These are phyloP conservation scores for Cenchrus fungigraminus DNA, from an alignment of 176 grass and related monocot genomes.

Conservation along the genomic window DNA sequence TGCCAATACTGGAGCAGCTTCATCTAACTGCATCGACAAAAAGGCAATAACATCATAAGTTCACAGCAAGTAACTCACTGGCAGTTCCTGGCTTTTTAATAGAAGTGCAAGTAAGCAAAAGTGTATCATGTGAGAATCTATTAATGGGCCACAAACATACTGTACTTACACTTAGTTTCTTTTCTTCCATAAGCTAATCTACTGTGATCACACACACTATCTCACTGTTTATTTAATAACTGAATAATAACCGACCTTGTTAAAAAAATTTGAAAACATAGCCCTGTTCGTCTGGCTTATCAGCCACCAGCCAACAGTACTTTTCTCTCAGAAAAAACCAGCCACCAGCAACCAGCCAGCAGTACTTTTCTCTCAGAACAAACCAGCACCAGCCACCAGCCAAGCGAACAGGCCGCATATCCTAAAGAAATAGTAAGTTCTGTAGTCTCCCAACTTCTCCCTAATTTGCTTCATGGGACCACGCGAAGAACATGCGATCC, in stretches of 20 bases:
- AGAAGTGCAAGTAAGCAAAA: conserved; percentile 13
- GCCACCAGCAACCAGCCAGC: too few species aligned
- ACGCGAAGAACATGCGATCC: conserved; percentile 15
- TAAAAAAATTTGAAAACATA: neutral
- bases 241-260: neutral
- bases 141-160: conserved; percentile 26
- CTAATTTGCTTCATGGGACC: conserved; percentile 36
- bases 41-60: conserved; percentile 19
- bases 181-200: conserved; percentile 26
- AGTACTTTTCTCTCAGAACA: too few species aligned
- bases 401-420: too few species aligned
- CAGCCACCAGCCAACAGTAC: too few species aligned
- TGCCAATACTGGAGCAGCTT: conserved; percentile 79
- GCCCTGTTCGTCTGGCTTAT: neutral
- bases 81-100: conserved; percentile 22
- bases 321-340: too few species aligned
- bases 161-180: neutral
- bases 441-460: neutral
- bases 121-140: neutral
- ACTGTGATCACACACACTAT: neutral
- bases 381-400: too few species aligned
- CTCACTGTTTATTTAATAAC: neutral
- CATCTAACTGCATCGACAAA: conserved; percentile 71
- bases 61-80: conserved; percentile 29
- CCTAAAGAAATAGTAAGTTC: too few species aligned